Base-by-base conservation (phyloP, 2,329 filamentous ascomycete species). In the Colletotrichum agaves region DNA sequence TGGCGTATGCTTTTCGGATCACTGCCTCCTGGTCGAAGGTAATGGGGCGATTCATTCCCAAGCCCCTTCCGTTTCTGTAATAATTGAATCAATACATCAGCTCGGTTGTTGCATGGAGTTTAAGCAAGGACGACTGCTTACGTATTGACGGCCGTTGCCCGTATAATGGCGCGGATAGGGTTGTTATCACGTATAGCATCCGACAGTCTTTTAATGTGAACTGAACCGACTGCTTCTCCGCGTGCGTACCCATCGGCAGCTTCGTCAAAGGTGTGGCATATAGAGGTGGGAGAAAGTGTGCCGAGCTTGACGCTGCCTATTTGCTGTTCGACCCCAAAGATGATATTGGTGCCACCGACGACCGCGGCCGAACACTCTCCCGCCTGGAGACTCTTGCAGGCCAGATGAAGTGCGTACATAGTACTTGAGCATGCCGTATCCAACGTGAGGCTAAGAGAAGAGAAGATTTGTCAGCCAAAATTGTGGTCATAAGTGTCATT, bases 1-100 rank as follows among this genome's bases (percentile, higher is more conserved):
- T 39, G 23, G 23, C 39, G 35, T 63, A 63, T 15, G 49, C 61
- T 43, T 58, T 49, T 6, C 50, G 53, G 12, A 63, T 58, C 6
- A 63, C 33, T 7, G 17, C 53, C 12, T 56, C 61, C 35, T 63
- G 61, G 2, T 23, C 49, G 6, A 17, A 7, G 5, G 21, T 23
- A 1, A 19, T 50, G 47, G 47, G 47, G 23, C 31, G 47, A 23
- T 19, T 50, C 0, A 50, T 50, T 5, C 47, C 47, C 21, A 19
- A 27, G 11, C 21, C 27, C 1, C 47, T 12, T 3, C 47, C 47
- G 10, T 50, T 50, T 15, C n/a, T n/a, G n/a, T n/a, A n/a, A n/a
- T n/a, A n/a, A n/a, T n/a, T n/a, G n/a, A n/a, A n/a, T n/a, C n/a
- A n/a, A n/a, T n/a, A n/a, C n/a, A n/a, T n/a, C n/a, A n/a, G n/a